Conservation (phyloP, 2,329 filamentous ascomycete genomes). For the Neoscytalidium dimidiatum region DNA sequence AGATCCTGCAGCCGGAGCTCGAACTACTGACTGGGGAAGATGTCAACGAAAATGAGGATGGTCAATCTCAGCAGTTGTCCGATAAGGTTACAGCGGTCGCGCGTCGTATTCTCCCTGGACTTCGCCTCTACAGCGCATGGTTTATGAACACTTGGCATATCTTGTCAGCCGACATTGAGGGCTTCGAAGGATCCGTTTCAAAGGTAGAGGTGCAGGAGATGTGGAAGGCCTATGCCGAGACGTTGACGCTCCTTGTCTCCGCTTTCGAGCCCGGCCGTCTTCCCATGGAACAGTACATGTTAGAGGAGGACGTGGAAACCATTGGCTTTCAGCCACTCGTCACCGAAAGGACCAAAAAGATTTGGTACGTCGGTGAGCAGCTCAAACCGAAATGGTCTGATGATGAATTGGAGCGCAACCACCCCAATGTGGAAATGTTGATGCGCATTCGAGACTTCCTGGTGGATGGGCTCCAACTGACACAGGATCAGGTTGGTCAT, state of each 20-base stretch:
- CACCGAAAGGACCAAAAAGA: conserved; percentile 49
- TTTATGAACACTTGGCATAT: conserved; percentile 58
- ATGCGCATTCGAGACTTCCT: conserved; percentile 65
- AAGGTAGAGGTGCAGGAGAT: conserved; percentile 61
- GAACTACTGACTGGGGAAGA: conserved; percentile 54
- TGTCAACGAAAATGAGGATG: conserved; percentile 32
- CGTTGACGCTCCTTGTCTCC: conserved; percentile 60
- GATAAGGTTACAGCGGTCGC: conserved; percentile 60
- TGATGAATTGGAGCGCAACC: conserved; percentile 51
- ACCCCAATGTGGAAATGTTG: conserved; percentile 66
- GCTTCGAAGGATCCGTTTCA: conserved; percentile 57
- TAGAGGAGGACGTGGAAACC: conserved; percentile 69
- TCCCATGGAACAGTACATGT: conserved; percentile 60
- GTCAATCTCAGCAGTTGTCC: conserved; percentile 35
- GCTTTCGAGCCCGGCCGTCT: conserved; percentile 61
- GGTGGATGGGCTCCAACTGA: conserved; percentile 61
- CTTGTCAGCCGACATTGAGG: conserved; percentile 56
- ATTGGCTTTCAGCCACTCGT: conserved; percentile 65
- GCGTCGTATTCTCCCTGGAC: conserved; percentile 62
- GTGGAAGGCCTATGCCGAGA: conserved; percentile 67
- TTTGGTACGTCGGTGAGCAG: conserved; percentile 51
- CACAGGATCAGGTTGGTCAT: conserved; percentile 47
- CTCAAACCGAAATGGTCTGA: conserved; percentile 58
- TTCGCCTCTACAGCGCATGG: conserved; percentile 71
- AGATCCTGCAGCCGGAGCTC: conserved; percentile 70